Evolutionary conservation across 371 early-diverging fungal species (phyloP).

Genomic region (Mortierella sp.): DNA sequence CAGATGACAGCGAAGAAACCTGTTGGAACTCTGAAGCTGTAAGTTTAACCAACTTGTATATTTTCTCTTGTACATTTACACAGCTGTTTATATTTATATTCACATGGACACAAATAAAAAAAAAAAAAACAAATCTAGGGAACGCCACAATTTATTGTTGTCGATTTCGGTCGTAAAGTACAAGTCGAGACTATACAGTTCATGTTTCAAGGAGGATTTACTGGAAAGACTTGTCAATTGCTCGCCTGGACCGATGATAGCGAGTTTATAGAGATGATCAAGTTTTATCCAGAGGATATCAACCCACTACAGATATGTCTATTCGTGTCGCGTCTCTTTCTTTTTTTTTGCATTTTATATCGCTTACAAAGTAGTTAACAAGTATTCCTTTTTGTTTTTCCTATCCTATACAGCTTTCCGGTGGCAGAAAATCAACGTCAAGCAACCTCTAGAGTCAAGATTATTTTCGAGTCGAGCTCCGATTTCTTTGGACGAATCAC

Average conservation of each 20-base stretch:
- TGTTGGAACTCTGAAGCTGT: slow-evolving; percentile 97
- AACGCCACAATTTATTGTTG: slow-evolving; percentile 82
- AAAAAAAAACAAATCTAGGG: slow-evolving; percentile 59
- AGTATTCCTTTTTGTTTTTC: background rate
- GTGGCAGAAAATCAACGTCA: slow-evolving; percentile 40
- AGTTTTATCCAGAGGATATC: slow-evolving; percentile 78
- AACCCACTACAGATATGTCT: slow-evolving; percentile 69
- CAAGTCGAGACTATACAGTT: slow-evolving; percentile 61
- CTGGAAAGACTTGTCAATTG: slow-evolving; percentile 76
- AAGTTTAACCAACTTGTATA: slow-evolving; percentile 25
- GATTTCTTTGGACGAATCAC: slow-evolving; percentile 94
- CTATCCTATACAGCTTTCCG: slow-evolving; percentile 54
- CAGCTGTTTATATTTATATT: no score
- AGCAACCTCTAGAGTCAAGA: slow-evolving; percentile 63
- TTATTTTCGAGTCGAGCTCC: slow-evolving; percentile 82
- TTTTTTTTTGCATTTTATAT: no score
- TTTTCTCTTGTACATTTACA: no score
- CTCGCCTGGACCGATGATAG: slow-evolving; percentile 58
- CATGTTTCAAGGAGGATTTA: slow-evolving; percentile 96
- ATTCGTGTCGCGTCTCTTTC: no score
- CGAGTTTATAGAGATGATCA: slow-evolving; percentile 62
- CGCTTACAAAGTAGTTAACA: no score
- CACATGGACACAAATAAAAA: background rate
- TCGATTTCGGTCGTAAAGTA: slow-evolving; percentile 77
- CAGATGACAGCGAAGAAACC: slow-evolving; percentile 83